Base-by-base conservation (phyloP, 306 rosid species). In the Malus fusca region DNA sequence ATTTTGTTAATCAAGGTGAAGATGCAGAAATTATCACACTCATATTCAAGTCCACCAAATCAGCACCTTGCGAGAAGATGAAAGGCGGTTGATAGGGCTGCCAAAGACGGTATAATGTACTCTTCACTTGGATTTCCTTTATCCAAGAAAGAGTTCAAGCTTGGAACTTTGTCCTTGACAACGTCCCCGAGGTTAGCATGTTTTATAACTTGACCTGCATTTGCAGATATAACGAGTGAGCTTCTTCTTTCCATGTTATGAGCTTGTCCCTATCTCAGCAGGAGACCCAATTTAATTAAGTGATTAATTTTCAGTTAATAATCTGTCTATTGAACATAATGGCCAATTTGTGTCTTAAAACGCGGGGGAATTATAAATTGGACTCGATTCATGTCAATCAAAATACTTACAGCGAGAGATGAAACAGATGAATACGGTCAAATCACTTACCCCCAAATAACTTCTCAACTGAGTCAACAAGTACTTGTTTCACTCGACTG, bases 31-130 rank as follows among this genome's bases (percentile, higher is more conserved):
- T 64, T 25, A 69, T 79, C 22, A 72, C 25, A 33, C 23, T 55
- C 68, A 70, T 69, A 66, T 63, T 60, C 75, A 69, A 60, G 51
- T 69, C 4, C 8, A 40, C 59, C 26, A 74, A 78, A 69, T 77
- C 53, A 53, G 70, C 63, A 92, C 98, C 89, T 89, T 82, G 87
- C 88, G 74, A 92, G 97, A 77, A 82, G 78, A 53, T 89, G 84
- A 93, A 83, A 80, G 21, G 93, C 89, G 65, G 83, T 89, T 72
- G 97, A 85, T 78, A 95, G 88, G 43, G 97, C 97, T 64, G 91
- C 91, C 77, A 92, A 86, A 62, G 97, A 88, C 64, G 93, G 92
- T 80, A 95, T 84, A 75, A 81, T 84, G 72, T 82, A 85, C 64
- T 73, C 85, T 79, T 83, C 84, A 73, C 79, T 82, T 42, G 82